A percentile compares a stretch with the other conserved stretches of the same genome.
Evolutionary conservation across 176 grass and related monocot species (phyloP).

Genomic region (Bromus sterilis): DNA sequence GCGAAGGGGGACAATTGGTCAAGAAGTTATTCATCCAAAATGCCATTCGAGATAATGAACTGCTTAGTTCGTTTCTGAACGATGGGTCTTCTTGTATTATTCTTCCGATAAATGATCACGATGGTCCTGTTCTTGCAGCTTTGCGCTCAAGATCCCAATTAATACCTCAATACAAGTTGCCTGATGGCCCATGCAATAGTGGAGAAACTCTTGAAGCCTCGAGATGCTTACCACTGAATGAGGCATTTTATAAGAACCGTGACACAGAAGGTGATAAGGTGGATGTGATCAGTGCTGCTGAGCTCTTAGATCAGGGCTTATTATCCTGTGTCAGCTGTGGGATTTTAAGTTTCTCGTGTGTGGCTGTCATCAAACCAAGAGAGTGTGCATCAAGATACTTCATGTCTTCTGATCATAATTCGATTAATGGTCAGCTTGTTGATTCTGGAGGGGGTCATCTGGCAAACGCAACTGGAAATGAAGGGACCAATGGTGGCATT

Average conservation of each 20-base stretch:
- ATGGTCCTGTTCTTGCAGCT: slow-evolving; percentile 45
- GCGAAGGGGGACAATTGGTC: slow-evolving; percentile 70
- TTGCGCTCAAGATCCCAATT: slow-evolving; percentile 29
- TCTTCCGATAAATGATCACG: slow-evolving; percentile 47
- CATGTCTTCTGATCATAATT: slow-evolving; percentile 58
- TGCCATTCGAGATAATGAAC: slow-evolving; percentile 80
- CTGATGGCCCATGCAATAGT: slow-evolving; percentile 24
- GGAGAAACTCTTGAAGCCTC: slow-evolving; percentile 34
- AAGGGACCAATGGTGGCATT: not conserved
- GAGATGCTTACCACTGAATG: no score
- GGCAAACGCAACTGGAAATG: slow-evolving; percentile 11
- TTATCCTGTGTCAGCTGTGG: slow-evolving; percentile 91
- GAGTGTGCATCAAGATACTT: slow-evolving; percentile 58
- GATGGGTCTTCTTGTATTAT: slow-evolving; percentile 65
- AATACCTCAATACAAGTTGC: slow-evolving; percentile 43
- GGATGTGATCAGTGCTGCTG: slow-evolving; percentile 25
- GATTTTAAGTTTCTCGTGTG: slow-evolving; percentile 98
- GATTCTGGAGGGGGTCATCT: slow-evolving; percentile 22
- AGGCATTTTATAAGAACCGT: no score
- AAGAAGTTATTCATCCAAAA: slow-evolving; percentile 80
- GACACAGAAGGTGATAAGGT: slow-evolving; percentile 34
- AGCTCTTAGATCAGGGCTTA: slow-evolving; percentile 75
- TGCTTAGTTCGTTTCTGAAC: slow-evolving; percentile 51
- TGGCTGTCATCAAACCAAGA: slow-evolving; percentile 84
- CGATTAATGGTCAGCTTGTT: slow-evolving; percentile 38